Base-by-base conservation (phyloP, 352 stramenopile genomes). In the Globisporangium paroecandrum region DNA sequence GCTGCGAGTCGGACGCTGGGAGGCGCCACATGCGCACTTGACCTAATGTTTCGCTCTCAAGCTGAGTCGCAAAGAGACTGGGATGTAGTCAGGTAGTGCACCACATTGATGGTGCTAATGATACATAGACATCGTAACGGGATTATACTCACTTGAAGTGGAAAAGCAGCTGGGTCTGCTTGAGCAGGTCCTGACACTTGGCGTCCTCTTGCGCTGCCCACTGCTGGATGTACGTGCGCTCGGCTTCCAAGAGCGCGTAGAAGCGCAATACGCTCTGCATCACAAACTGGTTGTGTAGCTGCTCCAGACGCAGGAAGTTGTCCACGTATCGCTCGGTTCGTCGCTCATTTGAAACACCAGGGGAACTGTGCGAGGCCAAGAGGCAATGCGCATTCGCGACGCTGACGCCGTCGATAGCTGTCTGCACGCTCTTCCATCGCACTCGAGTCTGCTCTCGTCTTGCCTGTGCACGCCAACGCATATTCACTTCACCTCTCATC, bases 61-160 rank as follows among this genome's bases (percentile, higher is more conserved):
- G 70, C 57, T 95, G 82, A 10, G 86, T 49, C 0, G 71, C 77
- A 69, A 95, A 95, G 53, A 72, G 74, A 62, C 80, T 90, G 38
- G 1, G 0, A n/a, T 22, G 3, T 18, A 27, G 53, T 38, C 2
- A 24, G 25, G 9, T 24, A 57, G 1, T 34, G n/a, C 3, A 43
- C 2, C n/a, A n/a, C 3, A 1, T 4, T 38, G 10, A 15, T 57
- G 24, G 13, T 69, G 43, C 25, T 13, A 49, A n/a, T 54, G 15
- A 36, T 15, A 36, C 18, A 62, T n/a, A 51, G 25, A 4, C 9
- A 73, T 5, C 12, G 10, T 15, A 43, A 43, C 8, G 41, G 15
- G 41, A 49, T n/a, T 7, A 15, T 49, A 34, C 65, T 32, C 60
- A 87, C 82, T 80, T 82, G 68, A 89, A 70, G n/a, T 81, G 78